Conservation (phyloP, 192 early-diverging fungal genomes). For the Gorgonomyces haynaldii region DNA sequence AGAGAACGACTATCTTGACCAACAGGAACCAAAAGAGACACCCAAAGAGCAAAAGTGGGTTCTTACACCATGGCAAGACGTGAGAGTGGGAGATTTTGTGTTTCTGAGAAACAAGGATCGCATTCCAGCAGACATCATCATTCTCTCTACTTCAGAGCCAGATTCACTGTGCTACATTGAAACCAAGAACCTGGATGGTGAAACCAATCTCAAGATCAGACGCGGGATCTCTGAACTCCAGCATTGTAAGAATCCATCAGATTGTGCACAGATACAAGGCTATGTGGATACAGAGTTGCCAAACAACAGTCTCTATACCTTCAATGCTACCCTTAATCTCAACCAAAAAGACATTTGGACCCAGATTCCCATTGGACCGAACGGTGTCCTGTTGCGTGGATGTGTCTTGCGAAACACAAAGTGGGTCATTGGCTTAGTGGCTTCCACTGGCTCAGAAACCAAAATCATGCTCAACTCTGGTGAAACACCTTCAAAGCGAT, state of each 20-base stretch:
- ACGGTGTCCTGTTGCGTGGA: slow-evolving; percentile 66
- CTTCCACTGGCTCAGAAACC: slow-evolving; percentile 89
- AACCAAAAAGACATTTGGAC: neutral
- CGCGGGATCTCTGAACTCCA: slow-evolving; percentile 51
- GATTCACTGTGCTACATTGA: slow-evolving; percentile 77
- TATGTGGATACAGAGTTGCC: slow-evolving; percentile 35
- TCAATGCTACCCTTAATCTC: slow-evolving; percentile 22
- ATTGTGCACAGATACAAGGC: slow-evolving; percentile 39
- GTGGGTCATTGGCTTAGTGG: slow-evolving; percentile 73
- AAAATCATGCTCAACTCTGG: slow-evolving; percentile 96
- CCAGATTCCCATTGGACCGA: slow-evolving; percentile 53
- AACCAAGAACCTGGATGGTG: slow-evolving; percentile 93
- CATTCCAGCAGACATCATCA: slow-evolving; percentile 73
- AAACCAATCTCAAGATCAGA: slow-evolving; percentile 92
- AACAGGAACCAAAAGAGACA: too few species aligned
- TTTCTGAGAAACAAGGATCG: slow-evolving; percentile 68
- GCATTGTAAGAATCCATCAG: slow-evolving; percentile 56
- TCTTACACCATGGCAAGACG: slow-evolving; percentile 39
- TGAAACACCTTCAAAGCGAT: slow-evolving; percentile 82
- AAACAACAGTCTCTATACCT: slow-evolving; percentile 34
- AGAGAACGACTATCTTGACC: too few species aligned
- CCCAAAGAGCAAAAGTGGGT: slow-evolving; percentile 1
- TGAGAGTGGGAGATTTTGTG: slow-evolving; percentile 81
- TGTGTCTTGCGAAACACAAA: slow-evolving; percentile 86
- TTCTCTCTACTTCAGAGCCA: slow-evolving; percentile 67